Evolutionary conservation across 2,329 filamentous ascomycete genomes (phyloP), one percentile per base, ranked within the genome.

Genomic region (Hymenoscyphus infarciens): DNA sequence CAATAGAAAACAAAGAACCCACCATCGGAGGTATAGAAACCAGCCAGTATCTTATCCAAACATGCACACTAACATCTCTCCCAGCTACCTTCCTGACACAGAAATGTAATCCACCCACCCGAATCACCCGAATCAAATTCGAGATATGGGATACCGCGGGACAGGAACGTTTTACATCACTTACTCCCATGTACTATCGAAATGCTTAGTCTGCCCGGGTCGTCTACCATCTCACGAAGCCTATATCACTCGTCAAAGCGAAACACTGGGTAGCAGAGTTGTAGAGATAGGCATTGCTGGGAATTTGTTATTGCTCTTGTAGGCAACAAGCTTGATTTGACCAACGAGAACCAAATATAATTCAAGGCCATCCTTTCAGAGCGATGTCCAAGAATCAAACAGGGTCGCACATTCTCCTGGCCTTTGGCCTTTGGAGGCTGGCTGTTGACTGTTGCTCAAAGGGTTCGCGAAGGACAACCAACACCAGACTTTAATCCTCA

Each of bases 181-280:
- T 98, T 65, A 95, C 95, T 59, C 95, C 94, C 72, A 98, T 98
- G 95, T 99, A 99, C 84, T 98, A 98, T 82, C 92, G 94, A 78
- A 98, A 99, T 76, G 95, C 95, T 59, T 94, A 98, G 80, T 92
- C 93, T 67, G 95, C 95, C 15, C 90, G 98, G 70, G 94, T 99
- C 66, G 94, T 98, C 75, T 99, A 98, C 85, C 95, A 99, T 76
- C 88, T 99, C 72, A 99, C 95, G 66, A 98, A 98, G 78, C 90
- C 93, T 53, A 95, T 92, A 57, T 97, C 92, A 56, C 87, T 99
- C 70, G 87, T 92, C 78, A 98, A 99, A 81, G 95, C 95, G 60
- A 96, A 96, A 80, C 94, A 98, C 82, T 99, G 94, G 94, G 93
- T 99, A 61, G 94, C 94, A 62, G 94, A 99, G 79, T 85, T 99